Evolutionary conservation across 768 basidiomycete genomes (phyloP), one percentile per base, ranked within the genome.

Genomic region (Sporobolomyces roseus): DNA sequence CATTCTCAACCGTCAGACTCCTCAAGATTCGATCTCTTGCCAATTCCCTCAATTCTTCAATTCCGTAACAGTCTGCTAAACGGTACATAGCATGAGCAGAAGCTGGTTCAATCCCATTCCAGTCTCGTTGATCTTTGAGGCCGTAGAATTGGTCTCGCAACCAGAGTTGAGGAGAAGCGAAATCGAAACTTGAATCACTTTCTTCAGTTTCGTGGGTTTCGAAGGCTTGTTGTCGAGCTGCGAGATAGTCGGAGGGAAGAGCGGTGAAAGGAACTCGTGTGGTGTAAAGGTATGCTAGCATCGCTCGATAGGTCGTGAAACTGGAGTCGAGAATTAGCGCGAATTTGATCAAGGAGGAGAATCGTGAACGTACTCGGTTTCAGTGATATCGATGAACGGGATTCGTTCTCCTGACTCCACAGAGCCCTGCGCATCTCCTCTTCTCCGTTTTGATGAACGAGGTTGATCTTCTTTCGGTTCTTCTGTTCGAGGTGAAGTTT

Each of bases 1-100:
- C 63, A 23, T 56, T 50, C 54, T 65, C 54, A 46, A 65, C 54
- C 12, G 63, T 58, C 2, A 65, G 25, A 21, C 46, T 14, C 25
- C 48, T 32, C 4, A 58, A n/a, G 32, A 65, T 38, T 45, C 8
- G 27, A 17, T 9, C 54, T 48, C 30, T 36, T 5, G 29, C 29
- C 2, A 21, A 19, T 19, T 25, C 7, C 23, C 27, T 30, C 25
- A 64, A 35, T 10, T 30, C 35, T 4, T 17, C 13, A 2, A n/a
- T 7, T 9, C 38, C 13, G 23, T 65, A 58, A 21, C 48, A 27
- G 46, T 65, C 54, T 10, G 55, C 63, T 35, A 65, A 46, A 17
- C 63, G 55, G 27, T 50, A 58, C 30, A 65, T 46, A 4, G 45
- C 53, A 27, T 58, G 63, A 32, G 55, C 45, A 27, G 2, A 23